Evolutionary conservation across 2,329 filamentous ascomycete species (phyloP).

Genomic region (Beauveria pseudobassiana): DNA sequence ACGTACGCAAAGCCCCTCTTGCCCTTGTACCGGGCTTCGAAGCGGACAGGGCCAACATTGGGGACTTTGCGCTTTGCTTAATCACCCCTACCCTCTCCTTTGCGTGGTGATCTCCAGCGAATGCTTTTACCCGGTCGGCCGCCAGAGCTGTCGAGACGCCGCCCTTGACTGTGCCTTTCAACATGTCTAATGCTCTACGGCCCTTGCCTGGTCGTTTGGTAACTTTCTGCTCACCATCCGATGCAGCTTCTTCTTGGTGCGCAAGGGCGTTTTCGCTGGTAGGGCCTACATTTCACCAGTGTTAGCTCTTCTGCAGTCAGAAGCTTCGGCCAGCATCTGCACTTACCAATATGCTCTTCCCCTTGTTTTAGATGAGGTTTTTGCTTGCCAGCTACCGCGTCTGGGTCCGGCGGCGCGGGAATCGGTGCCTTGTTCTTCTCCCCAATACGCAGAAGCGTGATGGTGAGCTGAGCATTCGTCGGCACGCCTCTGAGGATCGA

Average conservation of each 20-base stretch:
- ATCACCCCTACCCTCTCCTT: constrained; percentile 67
- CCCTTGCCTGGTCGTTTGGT: not conserved
- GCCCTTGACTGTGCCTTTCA: constrained; percentile 64
- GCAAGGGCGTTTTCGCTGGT: not conserved
- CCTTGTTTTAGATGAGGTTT: not conserved
- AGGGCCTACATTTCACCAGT: not conserved
- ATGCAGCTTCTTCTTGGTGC: not conserved
- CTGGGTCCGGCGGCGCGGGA: constrained; percentile 43
- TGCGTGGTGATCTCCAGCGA: constrained; percentile 48
- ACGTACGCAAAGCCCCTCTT: constrained; percentile 68
- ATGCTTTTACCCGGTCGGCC: constrained; percentile 64
- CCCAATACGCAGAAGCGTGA: constrained; percentile 74
- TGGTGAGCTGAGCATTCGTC: constrained; percentile 75
- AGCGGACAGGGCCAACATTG: constrained; percentile 60
- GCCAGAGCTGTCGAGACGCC: constrained; percentile 65
- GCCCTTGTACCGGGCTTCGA: constrained; percentile 63
- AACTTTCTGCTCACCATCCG: not conserved
- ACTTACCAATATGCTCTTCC: not conserved
- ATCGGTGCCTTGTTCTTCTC: constrained; percentile 75
- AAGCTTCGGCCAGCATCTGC: not conserved
- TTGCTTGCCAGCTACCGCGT: not conserved
- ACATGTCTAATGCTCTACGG: constrained; percentile 30
- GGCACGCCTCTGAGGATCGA: constrained; percentile 74
- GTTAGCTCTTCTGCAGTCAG: not conserved
- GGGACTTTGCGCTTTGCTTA: constrained; percentile 35